Conservation (phyloP, 441 rosid genomes). For the Monsonia emarginata region DNA sequence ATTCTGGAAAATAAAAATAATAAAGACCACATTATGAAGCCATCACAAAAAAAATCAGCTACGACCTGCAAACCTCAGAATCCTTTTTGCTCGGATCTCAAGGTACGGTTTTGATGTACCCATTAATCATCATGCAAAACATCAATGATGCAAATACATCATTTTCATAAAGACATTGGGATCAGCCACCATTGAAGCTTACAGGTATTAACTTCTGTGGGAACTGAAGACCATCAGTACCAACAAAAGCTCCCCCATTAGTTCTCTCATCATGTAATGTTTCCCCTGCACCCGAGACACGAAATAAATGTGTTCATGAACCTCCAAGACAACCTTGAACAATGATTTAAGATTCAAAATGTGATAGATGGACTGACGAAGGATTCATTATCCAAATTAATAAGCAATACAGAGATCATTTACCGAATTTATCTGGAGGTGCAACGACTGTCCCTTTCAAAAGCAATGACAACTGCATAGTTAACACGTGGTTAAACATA, state of each 20-base stretch:
- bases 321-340: background rate
- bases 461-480: slow-evolving; percentile 62
- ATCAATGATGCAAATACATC: slow-evolving; percentile 4
- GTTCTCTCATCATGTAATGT: slow-evolving; percentile 77
- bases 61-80: background rate
- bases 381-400: background rate
- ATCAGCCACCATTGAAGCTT: slow-evolving; percentile 25
- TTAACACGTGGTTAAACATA: slow-evolving; percentile 2
- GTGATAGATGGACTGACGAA: background rate
- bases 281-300: slow-evolving; percentile 51
- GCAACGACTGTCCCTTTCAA: slow-evolving; percentile 95
- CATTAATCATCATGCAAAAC: background rate
- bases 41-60: background rate
- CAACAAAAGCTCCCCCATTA: slow-evolving; percentile 73
- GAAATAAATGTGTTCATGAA: slow-evolving; percentile 4
- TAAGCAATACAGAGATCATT: slow-evolving; percentile 21
- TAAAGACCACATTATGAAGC: background rate
- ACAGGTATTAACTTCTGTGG: slow-evolving; percentile 90
- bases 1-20: slow-evolving; percentile 35
- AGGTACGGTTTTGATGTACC: background rate
- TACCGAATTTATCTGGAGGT: slow-evolving; percentile 98
- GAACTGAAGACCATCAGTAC: slow-evolving; percentile 76
- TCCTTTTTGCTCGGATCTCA: background rate
- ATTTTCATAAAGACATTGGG: slow-evolving; percentile 1
- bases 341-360: background rate